phyloP scores from a whole-genome alignment of 805 yeast species.

The Starmerella stigmatis region DNA sequence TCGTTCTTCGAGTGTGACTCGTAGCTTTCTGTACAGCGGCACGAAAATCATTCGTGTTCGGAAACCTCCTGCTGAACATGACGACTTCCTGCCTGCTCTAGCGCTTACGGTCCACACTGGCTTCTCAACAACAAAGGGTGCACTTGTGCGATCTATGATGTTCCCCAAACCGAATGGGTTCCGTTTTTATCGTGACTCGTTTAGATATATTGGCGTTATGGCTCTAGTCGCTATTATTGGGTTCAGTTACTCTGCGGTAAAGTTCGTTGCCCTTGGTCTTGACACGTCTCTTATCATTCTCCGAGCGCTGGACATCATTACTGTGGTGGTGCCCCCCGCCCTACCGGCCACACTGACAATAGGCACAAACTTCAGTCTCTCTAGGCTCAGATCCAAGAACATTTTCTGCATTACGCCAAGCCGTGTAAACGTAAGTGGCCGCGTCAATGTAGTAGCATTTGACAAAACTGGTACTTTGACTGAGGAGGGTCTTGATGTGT shows the following conservation, averaged over 20 bases:
- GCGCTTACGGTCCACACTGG: constrained; percentile 88
- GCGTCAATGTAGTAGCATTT: constrained; percentile 78
- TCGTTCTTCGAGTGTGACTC: constrained; percentile 10
- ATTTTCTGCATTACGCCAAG: constrained; percentile 92
- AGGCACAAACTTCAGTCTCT: constrained; percentile 86
- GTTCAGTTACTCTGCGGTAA: constrained; percentile 68
- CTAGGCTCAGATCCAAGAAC: constrained; percentile 53
- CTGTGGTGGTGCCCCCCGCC: constrained; percentile 98
- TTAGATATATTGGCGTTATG: constrained; percentile 94
- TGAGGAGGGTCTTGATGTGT: constrained; percentile 88
- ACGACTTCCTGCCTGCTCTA: constrained; percentile 58
- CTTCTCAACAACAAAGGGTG: constrained; percentile 90
- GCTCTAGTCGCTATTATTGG: constrained; percentile 74
- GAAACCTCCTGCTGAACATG: constrained; percentile 42
- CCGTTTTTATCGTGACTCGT: constrained; percentile 88
- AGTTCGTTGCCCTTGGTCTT: constrained; percentile 68
- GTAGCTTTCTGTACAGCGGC: constrained; percentile 62
- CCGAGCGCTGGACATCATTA: constrained; percentile 85
- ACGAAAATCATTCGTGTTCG: constrained; percentile 80
- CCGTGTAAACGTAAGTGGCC: constrained; percentile 92
- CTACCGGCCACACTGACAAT: constrained; percentile 94
- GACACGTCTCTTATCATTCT: constrained; percentile 60
- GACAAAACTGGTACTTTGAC: constrained; percentile 97
- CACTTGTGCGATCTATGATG: constrained; percentile 85
- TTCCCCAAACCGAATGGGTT: constrained; percentile 92